phyloP scores from a whole-genome alignment of 73 alveolate species.

The Blepharisma japonicum region DNA sequence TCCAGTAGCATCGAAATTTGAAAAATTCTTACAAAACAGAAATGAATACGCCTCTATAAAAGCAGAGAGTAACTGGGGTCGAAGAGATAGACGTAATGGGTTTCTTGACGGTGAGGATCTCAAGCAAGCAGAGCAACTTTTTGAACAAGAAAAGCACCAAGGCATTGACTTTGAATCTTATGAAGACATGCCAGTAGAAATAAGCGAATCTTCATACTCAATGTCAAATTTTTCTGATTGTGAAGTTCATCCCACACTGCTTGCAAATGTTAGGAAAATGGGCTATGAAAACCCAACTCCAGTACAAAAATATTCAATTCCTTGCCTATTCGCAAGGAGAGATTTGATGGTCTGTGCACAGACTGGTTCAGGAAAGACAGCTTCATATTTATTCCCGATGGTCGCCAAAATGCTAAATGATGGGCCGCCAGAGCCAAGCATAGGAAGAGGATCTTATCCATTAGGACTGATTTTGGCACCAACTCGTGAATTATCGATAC shows the following conservation, averaged over 20 bases:
- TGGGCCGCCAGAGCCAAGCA: neutral
- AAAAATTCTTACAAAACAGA: conserved; percentile 22
- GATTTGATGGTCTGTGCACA: conserved; percentile 82
- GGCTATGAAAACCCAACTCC: conserved; percentile 55
- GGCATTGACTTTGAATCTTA: neutral
- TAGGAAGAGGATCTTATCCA: conserved; percentile 49
- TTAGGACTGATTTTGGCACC: conserved; percentile 83
- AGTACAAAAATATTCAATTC: conserved; percentile 42
- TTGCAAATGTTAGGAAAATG: conserved; percentile 34
- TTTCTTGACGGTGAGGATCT: neutral
- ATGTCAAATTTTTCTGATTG: conserved; percentile 39
- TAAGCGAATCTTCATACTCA: conserved; percentile 10
- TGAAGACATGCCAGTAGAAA: conserved; percentile 30
- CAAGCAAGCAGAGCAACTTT: conserved; percentile 24
- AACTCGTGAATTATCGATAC: conserved; percentile 82
- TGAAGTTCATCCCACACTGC: conserved; percentile 34
- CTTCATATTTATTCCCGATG: conserved; percentile 84
- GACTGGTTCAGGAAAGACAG: conserved; percentile 95
- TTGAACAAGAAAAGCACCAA: neutral
- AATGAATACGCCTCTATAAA: neutral
- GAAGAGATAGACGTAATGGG: conserved; percentile 16
- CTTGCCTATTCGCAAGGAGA: conserved; percentile 55
- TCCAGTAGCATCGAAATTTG: conserved; percentile 1
- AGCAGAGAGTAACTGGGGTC: conserved; percentile 4
- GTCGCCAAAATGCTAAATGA: conserved; percentile 57